These are phyloP conservation scores for Nicotiana sylvestris DNA, from an alignment of 257 asterid species.

Conservation along the genomic window DNA sequence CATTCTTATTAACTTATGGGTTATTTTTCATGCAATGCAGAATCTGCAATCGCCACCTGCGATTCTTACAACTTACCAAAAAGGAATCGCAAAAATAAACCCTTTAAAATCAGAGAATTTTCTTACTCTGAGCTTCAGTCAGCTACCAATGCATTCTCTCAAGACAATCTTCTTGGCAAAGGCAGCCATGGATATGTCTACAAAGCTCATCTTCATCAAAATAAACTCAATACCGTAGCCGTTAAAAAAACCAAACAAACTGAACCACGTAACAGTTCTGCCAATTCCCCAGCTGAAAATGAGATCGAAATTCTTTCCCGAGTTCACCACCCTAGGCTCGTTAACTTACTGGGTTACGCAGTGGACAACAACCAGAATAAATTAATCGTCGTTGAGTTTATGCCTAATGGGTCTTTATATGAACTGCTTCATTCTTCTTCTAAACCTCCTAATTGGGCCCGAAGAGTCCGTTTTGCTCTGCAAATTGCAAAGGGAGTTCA, in stretches of 20 bases:
- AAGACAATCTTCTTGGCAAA: conserved; percentile 61
- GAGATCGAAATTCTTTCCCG: conserved; percentile 71
- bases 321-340: conserved; percentile 53
- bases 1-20: conserved; percentile 42
- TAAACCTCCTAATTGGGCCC: conserved; percentile 60
- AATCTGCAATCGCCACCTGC: conserved; percentile 65
- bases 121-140: conserved; percentile 50
- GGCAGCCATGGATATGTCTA: conserved; percentile 82
- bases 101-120: conserved; percentile 33
- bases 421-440: conserved; percentile 60
- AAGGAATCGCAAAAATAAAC: conserved; percentile 12
- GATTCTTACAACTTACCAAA: conserved; percentile 40
- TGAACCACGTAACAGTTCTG: neutral
- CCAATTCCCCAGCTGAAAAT: conserved; percentile 39
- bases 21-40: conserved; percentile 61
- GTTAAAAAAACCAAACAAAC: conserved; percentile 47
- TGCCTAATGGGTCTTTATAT: conserved; percentile 71
- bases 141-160: conserved; percentile 68
- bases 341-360: conserved; percentile 64
- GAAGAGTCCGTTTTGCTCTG: conserved; percentile 54
- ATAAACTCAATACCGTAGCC: conserved; percentile 42
- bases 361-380: conserved; percentile 33
- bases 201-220: conserved; percentile 42
- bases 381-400: conserved; percentile 69
- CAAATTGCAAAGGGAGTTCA: conserved; percentile 70